phyloP scores from a whole-genome alignment of 331 rosid genomes.

The Spiraea crenata region DNA sequence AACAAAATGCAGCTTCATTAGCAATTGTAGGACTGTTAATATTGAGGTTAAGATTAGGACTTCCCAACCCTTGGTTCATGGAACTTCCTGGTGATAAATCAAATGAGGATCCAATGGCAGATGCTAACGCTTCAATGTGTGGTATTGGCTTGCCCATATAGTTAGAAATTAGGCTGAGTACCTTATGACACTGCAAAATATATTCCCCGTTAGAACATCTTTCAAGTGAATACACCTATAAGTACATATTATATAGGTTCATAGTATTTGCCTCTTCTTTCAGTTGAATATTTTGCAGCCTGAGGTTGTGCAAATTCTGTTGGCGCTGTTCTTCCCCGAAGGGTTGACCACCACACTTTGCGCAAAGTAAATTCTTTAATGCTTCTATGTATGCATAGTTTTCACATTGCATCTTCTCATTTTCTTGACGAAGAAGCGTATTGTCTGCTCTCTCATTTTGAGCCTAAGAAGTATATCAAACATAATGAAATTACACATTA shows the following conservation, averaged over 20 bases:
- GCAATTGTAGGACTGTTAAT: neutral
- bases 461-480: slow-evolving; percentile 28
- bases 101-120: slow-evolving; percentile 15
- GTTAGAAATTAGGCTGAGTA: slow-evolving; percentile 34
- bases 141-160: slow-evolving; percentile 38
- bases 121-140: slow-evolving; percentile 22
- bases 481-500: neutral
- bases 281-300: slow-evolving; percentile 41
- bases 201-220: neutral
- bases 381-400: slow-evolving; percentile 44
- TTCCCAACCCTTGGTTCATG: slow-evolving; percentile 15
- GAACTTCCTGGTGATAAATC: slow-evolving; percentile 12
- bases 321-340: slow-evolving; percentile 32
- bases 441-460: slow-evolving; percentile 52
- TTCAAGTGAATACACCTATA: neutral
- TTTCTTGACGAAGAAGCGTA: slow-evolving; percentile 45
- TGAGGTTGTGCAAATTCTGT: slow-evolving; percentile 29
- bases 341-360: slow-evolving; percentile 66
- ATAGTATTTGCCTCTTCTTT: slow-evolving; percentile 49
- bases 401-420: slow-evolving; percentile 52
- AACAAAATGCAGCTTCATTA: neutral
- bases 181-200: slow-evolving; percentile 48
- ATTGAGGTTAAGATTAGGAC: slow-evolving; percentile 14
- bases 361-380: slow-evolving; percentile 40
- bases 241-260: neutral